Base-by-base conservation (phyloP, 202 grass and related monocot genomes). In the Panicum virgatum region DNA sequence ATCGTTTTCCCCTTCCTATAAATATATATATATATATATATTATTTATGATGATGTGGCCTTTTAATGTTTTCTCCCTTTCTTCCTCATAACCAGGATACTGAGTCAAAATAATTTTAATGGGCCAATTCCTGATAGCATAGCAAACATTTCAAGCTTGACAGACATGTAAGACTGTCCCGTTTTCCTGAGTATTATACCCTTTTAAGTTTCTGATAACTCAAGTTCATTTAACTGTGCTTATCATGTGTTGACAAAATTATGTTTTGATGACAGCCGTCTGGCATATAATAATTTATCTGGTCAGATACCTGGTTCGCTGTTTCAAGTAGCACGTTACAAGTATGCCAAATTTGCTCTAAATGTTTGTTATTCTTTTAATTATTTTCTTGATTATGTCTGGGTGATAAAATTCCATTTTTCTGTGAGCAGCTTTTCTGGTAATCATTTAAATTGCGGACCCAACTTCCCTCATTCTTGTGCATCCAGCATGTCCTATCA, bases 251-350 rank as follows among this genome's bases (percentile, higher is more conserved):
- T 83, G 48, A 68, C 58, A 66, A 70, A 76, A 89, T 54, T 58
- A 69, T 78, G 59, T 86, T 75, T 37, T 79, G 36, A 78, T 90
- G 27, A 54, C 88, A 98, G 95, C 40, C 84, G 89, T 22, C 69
- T 98, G 82, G 90, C 92, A 48, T 85, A 84, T 85, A 98, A 95
- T 80, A 86, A 88, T 86, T 71, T 98, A 23, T 86, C 86, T 5
- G 95, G 95, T 73, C 82, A 84, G 75, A 91, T 98, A 89, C 92
- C 95, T 54, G 69, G 56, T 84, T 72, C 13, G 0, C 85, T 98
- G 58, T 93, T 95, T 88, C 62, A 93, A 89, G 95, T 95, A 56
- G 79, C 82, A 86, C 88, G 81, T 62, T 98, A 93, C 83, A 98
- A 94, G 92, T 98, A 94, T 84, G 39, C 52, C 63, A 53, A 46